Base-by-base conservation (phyloP, 1,284 basidiomycete species). In the Tilletia setariae region DNA sequence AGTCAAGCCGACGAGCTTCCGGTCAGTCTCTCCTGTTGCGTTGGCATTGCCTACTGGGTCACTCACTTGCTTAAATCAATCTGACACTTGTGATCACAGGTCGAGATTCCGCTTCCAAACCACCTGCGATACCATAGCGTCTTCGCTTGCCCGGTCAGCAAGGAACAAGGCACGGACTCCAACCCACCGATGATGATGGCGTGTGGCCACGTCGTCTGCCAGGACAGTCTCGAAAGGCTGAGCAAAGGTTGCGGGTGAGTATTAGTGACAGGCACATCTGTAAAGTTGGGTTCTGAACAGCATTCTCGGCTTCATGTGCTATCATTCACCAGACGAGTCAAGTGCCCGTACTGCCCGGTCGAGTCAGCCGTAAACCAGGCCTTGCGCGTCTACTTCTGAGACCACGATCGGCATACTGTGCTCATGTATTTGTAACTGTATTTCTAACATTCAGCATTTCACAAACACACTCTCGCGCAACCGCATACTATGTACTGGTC, bases 131-230 rank as follows among this genome's bases (percentile, higher is more conserved):
- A 95, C 83, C 96, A 99, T 82, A 96, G 94, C 1, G 91, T 96
- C 69, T 98, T 99, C 82, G 90, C 93, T 51, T 99, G 96, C 83
- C 93, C 96, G 0, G 95, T 99, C 35, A 95, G 92, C 16, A 98
- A 98, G 84, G 95, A 98, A 80, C 94, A 96, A 83, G 89, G 93
- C 15, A 95, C 92, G 0, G 91, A 94, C 65, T 82, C 87, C 69
- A 99, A 98, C 82, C 96, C 94, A 23, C 95, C 95, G 0, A 96
- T 96, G 92, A 94, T 97, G 91, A 89, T 98, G 86, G 84, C 86
- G 1, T 98, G 95, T 81, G 95, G 95, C 0, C 96, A 99, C 66
- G 75, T 76, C 40, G 40, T 78, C 11, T 79, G 76, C 62, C 65
- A 70, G 21, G 79, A 81, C 51, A 72, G 72, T 42, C 70, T 81